A percentile compares a stretch with the other conserved stretches of the same genome.
Conservation (phyloP, 352 stramenopile species). For the Pythium vanterpoolii region DNA sequence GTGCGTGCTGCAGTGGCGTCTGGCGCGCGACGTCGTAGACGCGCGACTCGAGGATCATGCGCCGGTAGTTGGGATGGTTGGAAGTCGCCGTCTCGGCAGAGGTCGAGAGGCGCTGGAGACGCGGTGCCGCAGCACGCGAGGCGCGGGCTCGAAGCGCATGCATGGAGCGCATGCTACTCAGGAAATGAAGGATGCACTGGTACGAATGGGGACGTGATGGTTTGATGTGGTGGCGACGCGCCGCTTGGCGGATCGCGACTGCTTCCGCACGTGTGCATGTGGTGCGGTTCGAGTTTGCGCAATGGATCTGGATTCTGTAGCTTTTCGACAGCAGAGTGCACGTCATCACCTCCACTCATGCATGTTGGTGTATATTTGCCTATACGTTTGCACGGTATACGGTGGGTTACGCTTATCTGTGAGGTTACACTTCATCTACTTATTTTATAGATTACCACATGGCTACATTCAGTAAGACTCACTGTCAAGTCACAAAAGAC, state of each 20-base stretch:
- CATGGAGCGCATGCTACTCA: not conserved
- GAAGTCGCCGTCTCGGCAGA: conserved; percentile 23
- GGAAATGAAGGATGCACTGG: not conserved
- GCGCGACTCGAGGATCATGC: conserved; percentile 84
- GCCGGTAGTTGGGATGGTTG: conserved; percentile 83
- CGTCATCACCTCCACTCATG: not conserved
- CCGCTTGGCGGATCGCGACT: conserved; percentile 10
- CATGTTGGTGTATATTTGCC: not conserved
- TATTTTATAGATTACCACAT: too few relatives aligned
- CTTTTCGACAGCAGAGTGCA: conserved; percentile 3
- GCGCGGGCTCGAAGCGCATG: not conserved
- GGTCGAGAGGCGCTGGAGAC: not conserved
- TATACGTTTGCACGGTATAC: not conserved
- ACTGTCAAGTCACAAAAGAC: conserved; percentile 11
- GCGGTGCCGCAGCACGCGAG: not conserved
- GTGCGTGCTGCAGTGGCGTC: conserved; percentile 75
- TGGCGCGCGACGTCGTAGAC: conserved; percentile 86
- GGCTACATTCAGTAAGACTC: too few relatives aligned
- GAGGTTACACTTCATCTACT: too few relatives aligned
- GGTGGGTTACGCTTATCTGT: not conserved
- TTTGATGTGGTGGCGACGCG: not conserved
- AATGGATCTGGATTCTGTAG: conserved; percentile 3
- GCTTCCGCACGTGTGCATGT: conserved; percentile 9
- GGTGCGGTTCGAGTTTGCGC: conserved; percentile 4
- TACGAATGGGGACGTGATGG: not conserved